phyloP scores from a whole-genome alignment of 2,329 filamentous ascomycete genomes.

The Incumbomyces lentus region DNA sequence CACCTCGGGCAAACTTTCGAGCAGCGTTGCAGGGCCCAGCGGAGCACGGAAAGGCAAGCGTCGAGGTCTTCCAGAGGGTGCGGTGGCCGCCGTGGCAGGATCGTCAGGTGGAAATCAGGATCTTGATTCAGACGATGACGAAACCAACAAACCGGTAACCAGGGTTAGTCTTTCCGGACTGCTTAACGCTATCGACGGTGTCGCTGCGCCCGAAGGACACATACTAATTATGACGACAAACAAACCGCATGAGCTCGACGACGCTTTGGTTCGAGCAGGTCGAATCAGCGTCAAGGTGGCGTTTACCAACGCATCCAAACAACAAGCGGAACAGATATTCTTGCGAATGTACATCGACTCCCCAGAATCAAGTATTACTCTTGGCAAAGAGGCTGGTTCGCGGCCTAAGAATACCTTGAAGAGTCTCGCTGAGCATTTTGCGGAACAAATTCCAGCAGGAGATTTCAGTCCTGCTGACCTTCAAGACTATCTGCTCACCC shows the following conservation, averaged over 20 bases:
- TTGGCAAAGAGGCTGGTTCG: background rate
- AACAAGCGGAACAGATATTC: slow-evolving; percentile 24
- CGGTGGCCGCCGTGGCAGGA: slow-evolving; percentile 1
- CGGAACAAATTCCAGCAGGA: slow-evolving; percentile 35
- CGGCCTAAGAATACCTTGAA: slow-evolving; percentile 22
- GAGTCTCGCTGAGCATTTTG: slow-evolving; percentile 36
- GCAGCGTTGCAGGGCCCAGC: background rate
- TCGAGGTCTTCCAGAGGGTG: slow-evolving; percentile 5
- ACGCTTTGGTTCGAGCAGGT: slow-evolving; percentile 63
- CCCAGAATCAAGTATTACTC: slow-evolving; percentile 2
- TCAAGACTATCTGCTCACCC: slow-evolving; percentile 42
- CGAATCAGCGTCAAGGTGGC: slow-evolving; percentile 60
- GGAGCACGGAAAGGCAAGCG: background rate
- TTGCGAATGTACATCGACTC: slow-evolving; percentile 23
- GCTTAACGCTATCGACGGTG: slow-evolving; percentile 74
- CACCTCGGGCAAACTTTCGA: background rate
- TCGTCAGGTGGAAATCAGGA: slow-evolving; percentile 3
- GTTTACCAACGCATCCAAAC: slow-evolving; percentile 34
- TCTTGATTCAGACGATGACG: slow-evolving; percentile 14
- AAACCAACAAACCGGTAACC: slow-evolving; percentile 5
- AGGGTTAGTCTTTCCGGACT: slow-evolving; percentile 64
- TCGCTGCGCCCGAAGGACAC: slow-evolving; percentile 66
- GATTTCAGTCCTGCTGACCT: slow-evolving; percentile 44
- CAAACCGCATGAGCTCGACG: slow-evolving; percentile 60
- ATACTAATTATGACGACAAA: slow-evolving; percentile 79